Percentiles rank a stretch among this genome's conserved stretches.
These are phyloP conservation scores for Tricholoma sp. DNA, from an alignment of 768 basidiomycete species.

Conservation along the genomic window DNA sequence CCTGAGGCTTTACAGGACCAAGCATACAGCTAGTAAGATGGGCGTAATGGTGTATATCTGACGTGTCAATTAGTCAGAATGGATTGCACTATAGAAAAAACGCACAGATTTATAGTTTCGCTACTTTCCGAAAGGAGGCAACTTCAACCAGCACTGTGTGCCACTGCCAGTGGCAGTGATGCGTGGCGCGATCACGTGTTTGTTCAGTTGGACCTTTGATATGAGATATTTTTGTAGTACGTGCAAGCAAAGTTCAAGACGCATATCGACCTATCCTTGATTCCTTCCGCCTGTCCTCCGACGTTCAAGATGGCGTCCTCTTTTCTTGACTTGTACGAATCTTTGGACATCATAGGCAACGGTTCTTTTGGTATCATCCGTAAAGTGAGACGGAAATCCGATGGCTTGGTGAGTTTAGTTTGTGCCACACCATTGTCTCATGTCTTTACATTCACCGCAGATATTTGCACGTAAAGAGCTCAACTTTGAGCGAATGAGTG, in stretches of 20 bases:
- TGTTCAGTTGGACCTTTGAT: conserved; percentile 5
- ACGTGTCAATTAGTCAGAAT: no score
- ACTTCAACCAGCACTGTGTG: no score
- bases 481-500: conserved; percentile 95
- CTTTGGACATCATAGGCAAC: conserved; percentile 91
- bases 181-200: background rate
- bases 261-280: background rate
- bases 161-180: no score
- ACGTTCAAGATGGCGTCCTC: conserved; percentile 21
- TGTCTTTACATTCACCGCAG: conserved; percentile 30
- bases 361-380: conserved; percentile 98
- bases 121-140: no score
- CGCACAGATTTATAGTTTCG: no score
- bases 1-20: no score
- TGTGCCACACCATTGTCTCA: conserved; percentile 4
- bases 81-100: no score
- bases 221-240: no score
- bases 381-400: conserved; percentile 82
- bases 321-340: conserved; percentile 79
- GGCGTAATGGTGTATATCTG: no score
- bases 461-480: conserved; percentile 91
- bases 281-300: background rate
- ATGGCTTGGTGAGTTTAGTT: conserved; percentile 65
- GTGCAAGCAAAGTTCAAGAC: no score
- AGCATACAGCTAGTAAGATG: no score